Evolutionary conservation across 352 stramenopile species (phyloP).

Genomic region (Vaucheria bursata): DNA sequence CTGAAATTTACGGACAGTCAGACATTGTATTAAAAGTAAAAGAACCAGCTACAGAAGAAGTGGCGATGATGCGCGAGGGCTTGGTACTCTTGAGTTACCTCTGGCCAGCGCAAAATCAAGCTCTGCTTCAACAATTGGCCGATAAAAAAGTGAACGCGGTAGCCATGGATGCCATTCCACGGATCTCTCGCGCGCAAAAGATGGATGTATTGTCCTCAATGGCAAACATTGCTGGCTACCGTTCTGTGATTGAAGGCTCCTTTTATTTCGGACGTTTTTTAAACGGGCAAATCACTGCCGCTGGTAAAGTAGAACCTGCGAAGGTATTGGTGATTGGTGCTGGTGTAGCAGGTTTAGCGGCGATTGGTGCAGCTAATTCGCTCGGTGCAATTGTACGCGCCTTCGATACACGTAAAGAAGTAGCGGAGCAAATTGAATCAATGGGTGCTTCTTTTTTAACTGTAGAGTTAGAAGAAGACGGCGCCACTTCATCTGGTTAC

Average conservation of each 20-base stretch:
- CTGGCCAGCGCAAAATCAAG: neutral
- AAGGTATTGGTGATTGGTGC: constrained; percentile 81
- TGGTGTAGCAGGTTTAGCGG: constrained; percentile 77
- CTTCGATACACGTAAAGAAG: constrained; percentile 79
- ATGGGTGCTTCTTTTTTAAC: constrained; percentile 59
- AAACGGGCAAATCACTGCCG: constrained; percentile 75
- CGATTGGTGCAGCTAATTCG: constrained; percentile 55
- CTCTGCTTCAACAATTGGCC: neutral
- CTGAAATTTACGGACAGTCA: neutral
- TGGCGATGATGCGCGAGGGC: neutral
- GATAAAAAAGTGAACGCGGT: neutral
- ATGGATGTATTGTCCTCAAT: constrained; percentile 31
- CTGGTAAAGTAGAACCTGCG: constrained; percentile 72
- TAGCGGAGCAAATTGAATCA: constrained; percentile 67
- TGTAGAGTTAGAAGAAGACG: constrained; percentile 58
- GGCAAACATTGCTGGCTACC: constrained; percentile 83
- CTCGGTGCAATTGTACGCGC: constrained; percentile 67
- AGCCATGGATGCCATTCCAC: neutral
- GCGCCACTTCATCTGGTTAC: constrained; percentile 68
- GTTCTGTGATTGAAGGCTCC: constrained; percentile 74
- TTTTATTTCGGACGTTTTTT: constrained; percentile 75
- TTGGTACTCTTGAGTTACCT: neutral
- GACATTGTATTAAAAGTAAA: neutral
- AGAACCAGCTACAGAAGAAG: neutral
- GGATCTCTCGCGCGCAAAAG: neutral